Evolutionary conservation across 2,329 filamentous ascomycete species (phyloP), one percentile per base, ranked within the genome.

Genomic region (Lachnellula willkommii): DNA sequence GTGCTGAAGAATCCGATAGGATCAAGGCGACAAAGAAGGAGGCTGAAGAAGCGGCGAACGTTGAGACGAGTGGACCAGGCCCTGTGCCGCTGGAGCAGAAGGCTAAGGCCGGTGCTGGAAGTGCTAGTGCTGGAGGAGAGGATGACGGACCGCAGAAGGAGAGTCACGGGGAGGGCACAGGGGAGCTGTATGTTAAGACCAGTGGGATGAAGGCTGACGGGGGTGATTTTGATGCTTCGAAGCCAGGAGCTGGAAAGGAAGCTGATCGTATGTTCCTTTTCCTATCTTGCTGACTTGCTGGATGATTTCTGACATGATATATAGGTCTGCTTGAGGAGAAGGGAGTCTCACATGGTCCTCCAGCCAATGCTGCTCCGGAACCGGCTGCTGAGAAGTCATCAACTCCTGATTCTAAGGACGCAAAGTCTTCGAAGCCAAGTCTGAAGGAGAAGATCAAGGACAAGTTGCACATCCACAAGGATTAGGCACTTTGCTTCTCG

Each of bases 391-490:
- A 22, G 20, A 36, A 4, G 36, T 26, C 14, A 12, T 43, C 49
- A 6, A 32, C 12, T 36, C 17, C 11, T 22, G 35, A 49, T 26
- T 32, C 26, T 2, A 53, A 53, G 7, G 17, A 24, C 1, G 40
- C 35, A 7, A 55, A 46, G 35, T 39, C 26, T 15, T 47, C 47
- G 11, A 60, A 64, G 71, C 75, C 74, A 47, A 79, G 79, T 60
- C 66, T 87, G 42, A 77, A 78, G 58, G 77, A 84, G 55, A 86
- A 85, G 74, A 80, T 89, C 71, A 89, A 88, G 79, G 78, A 80
- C 54, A 88, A 88, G 75, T 72, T 88, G 57, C 84, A 87, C 71
- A 66, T 64, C 52, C 52, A 64, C 48, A 59, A 61, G 53, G 54
- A 42, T 11, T 42, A 42, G 39, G 3, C 39, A 20, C 15, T 8